Base-by-base conservation (phyloP, 1,284 basidiomycete genomes). In the Abortiporus biennis region DNA sequence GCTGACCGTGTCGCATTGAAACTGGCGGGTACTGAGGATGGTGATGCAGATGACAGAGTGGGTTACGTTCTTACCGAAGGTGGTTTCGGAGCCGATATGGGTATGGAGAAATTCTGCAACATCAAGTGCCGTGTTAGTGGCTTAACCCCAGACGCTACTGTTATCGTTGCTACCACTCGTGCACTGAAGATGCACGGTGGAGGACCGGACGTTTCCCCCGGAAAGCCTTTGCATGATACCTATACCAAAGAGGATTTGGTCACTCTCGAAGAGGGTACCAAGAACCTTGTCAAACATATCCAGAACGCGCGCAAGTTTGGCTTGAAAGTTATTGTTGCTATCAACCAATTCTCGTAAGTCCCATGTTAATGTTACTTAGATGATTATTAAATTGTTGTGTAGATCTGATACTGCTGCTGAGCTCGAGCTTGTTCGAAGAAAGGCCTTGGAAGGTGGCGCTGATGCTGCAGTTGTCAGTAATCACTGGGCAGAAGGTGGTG, bases 181-280 rank as follows among this genome's bases (percentile, higher is more conserved):
- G 95, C 95, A 16, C 72, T 99, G 51, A 99, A 99, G 79, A 99
- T 98, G 91, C 95, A 99, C 64, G 95, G 95, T 41, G 95, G 95
- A 47, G 96, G 92, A 52, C 96, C 95, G 2, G 93, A 97, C 39
- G 96, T 99, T 31, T 88, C 91, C 3, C 95, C 96, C 22, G 96
- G 95, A 45, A 98, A 97, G 67, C 81, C 94, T 19, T 76, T 99
- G 29, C 85, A 88, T 53, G 90, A 92, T 36, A 93, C 92, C 33
- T 99, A 99, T 66, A 87, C 89, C 48, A 85, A 90, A 62, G 95
- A 99, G 69, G 86, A 98, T 62, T 74, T 98, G 41, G 87, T 87
- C 48, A 90, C 86, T 13, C 80, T 99, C 44, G 83, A 85, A 62
- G 87, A 90, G 62, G 95, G 95, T 33, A 95, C 90, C 69, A 84